phyloP scores from a whole-genome alignment of 2,329 filamentous ascomycete species.

The Bretziella fagacearum region DNA sequence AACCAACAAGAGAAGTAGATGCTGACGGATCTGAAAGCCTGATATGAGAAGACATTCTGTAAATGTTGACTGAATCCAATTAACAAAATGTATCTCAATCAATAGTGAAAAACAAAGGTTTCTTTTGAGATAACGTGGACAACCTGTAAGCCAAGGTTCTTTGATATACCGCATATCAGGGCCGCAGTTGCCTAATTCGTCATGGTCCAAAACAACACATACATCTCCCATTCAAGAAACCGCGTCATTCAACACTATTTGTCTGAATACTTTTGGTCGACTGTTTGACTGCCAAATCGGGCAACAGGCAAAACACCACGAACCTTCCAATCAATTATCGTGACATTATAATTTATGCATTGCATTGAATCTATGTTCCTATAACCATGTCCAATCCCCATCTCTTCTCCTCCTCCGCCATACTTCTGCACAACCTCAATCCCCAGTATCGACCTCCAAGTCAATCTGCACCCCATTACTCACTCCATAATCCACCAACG shows the following conservation, averaged over 20 bases:
- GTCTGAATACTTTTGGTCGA: background rate
- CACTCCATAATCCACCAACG: constrained; percentile 81
- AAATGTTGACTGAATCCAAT: background rate
- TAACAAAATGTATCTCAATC: too few species aligned
- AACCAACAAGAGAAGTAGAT: background rate
- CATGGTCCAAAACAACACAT: background rate
- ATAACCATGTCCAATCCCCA: background rate
- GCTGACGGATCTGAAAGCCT: too few species aligned
- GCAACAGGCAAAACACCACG: background rate
- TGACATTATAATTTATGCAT: background rate
- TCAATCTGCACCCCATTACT: constrained; percentile 67
- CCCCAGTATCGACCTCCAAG: constrained; percentile 43
- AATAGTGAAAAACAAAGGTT: too few species aligned
- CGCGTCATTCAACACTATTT: background rate
- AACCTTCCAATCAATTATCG: background rate
- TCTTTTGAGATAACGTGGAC: too few species aligned
- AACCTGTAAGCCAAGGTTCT: too few species aligned
- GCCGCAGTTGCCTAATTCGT: background rate
- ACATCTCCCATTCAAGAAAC: background rate
- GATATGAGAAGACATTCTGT: too few species aligned
- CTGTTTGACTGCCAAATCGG: background rate
- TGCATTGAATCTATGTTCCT: background rate
- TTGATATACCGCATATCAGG: background rate
- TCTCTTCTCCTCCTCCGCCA: background rate
- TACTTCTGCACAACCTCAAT: constrained; percentile 23